Conservation (phyloP, 2,329 filamentous ascomycete species). For the Saccharata proteae region DNA sequence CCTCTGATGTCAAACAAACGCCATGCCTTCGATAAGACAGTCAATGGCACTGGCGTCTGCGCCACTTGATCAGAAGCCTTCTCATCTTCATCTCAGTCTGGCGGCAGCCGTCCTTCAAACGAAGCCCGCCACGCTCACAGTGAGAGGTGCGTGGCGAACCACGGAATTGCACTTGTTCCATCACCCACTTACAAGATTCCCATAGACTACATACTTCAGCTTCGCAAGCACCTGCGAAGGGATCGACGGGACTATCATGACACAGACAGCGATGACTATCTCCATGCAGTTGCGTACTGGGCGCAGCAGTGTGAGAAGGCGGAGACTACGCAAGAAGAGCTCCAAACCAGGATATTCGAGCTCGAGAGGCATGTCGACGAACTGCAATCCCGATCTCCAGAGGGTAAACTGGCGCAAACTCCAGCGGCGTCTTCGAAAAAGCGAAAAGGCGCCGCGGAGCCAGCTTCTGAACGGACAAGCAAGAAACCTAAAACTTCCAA, state of each 20-base stretch:
- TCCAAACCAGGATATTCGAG: slow-evolving; percentile 15
- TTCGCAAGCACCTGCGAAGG: slow-evolving; percentile 22
- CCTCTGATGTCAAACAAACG: no score
- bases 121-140: slow-evolving; percentile 22
- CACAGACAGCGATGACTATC: slow-evolving; percentile 18
- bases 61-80: no score
- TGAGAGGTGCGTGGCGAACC: slow-evolving; percentile 17
- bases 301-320: slow-evolving; percentile 14
- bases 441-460: background rate
- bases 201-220: slow-evolving; percentile 20
- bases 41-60: no score
- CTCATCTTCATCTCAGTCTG: slow-evolving; percentile 18
- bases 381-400: no score
- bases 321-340: slow-evolving; percentile 15
- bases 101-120: slow-evolving; percentile 25
- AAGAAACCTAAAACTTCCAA: no score
- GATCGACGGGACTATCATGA: slow-evolving; percentile 12
- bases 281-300: slow-evolving; percentile 31
- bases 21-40: no score
- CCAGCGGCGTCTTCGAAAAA: background rate
- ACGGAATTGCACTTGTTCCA: background rate
- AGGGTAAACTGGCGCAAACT: no score
- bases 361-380: slow-evolving; percentile 19
- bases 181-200: background rate
- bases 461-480: no score